Percentiles rank a stretch among this genome's conserved stretches.
These are phyloP conservation scores for Auriscalpium vulgare DNA, from an alignment of 768 basidiomycete species.

Conservation along the genomic window DNA sequence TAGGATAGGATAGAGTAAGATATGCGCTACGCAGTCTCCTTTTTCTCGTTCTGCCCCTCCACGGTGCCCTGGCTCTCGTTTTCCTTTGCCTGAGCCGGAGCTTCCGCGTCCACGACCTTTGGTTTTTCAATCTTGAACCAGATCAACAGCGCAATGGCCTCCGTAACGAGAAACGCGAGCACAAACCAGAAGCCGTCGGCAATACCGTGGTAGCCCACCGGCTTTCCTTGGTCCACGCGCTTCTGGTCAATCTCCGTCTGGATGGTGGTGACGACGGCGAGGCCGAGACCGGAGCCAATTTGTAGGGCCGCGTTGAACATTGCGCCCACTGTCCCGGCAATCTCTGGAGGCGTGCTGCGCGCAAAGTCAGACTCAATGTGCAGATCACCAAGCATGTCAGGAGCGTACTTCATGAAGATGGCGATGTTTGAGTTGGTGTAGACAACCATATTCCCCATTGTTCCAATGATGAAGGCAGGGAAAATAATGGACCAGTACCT, in stretches of 20 bases:
- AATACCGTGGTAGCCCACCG: conserved; percentile 8
- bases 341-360: conserved; percentile 29
- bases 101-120: not conserved
- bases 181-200: conserved; percentile 31
- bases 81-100: not conserved
- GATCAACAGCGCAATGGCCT: conserved; percentile 18
- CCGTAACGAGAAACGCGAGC: conserved; percentile 23
- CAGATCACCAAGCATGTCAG: not conserved
- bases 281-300: conserved; percentile 35
- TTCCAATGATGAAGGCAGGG: conserved; percentile 28
- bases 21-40: no score
- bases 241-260: conserved; percentile 29
- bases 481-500: conserved; percentile 35
- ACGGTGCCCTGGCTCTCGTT: not conserved
- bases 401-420: not conserved
- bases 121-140: conserved; percentile 18
- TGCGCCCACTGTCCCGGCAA: conserved; percentile 41
- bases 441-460: conserved; percentile 24
- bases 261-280: conserved; percentile 35
- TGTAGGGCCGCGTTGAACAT: conserved; percentile 42
- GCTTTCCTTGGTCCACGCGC: conserved; percentile 11
- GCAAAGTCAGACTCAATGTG: conserved; percentile 34
- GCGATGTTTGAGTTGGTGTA: conserved; percentile 29
- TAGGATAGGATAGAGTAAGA: no score
- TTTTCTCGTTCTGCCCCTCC: not conserved